Percentiles rank a stretch among this genome's conserved stretches.
Evolutionary conservation across 2,329 filamentous ascomycete genomes (phyloP).

Genomic region (Colletotrichum navitas): DNA sequence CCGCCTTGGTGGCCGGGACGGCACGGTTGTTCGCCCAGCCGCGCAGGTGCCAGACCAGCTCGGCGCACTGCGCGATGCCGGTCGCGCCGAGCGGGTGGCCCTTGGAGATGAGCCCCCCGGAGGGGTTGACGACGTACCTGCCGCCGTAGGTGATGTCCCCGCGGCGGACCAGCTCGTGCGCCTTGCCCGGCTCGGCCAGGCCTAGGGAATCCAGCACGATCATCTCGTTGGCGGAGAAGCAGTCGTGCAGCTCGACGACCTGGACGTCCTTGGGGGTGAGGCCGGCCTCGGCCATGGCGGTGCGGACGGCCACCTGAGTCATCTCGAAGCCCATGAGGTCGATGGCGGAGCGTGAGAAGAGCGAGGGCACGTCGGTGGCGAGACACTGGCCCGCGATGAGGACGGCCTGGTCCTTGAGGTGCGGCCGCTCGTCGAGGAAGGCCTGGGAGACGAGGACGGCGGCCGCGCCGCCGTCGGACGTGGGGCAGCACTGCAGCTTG

Average conservation of each 20-base stretch:
- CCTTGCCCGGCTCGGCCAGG: conserved; percentile 82
- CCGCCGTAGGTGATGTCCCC: conserved; percentile 95
- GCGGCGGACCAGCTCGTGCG: conserved; percentile 87
- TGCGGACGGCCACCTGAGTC: conserved; percentile 76
- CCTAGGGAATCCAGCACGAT: conserved; percentile 88
- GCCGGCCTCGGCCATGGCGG: conserved; percentile 81
- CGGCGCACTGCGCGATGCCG: conserved; percentile 94
- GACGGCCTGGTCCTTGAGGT: conserved; percentile 86
- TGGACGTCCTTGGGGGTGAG: conserved; percentile 73
- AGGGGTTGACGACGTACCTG: conserved; percentile 88
- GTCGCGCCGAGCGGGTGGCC: conserved; percentile 95
- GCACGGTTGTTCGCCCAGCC: conserved; percentile 95
- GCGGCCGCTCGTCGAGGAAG: conserved; percentile 87
- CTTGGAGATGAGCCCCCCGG: conserved; percentile 94
- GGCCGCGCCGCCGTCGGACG: conserved; percentile 91
- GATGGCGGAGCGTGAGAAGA: conserved; percentile 86
- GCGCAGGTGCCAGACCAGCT: conserved; percentile 93
- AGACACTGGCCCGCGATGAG: conserved; percentile 89
- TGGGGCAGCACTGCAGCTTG: conserved; percentile 98
- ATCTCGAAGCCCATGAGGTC: conserved; percentile 93
- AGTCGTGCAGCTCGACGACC: conserved; percentile 95
- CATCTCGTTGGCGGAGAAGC: conserved; percentile 97
- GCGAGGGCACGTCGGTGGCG: conserved; percentile 82
- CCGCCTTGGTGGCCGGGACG: conserved; percentile 75
- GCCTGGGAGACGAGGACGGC: conserved; percentile 89